A percentile compares a stretch with the other conserved stretches of the same genome.
Evolutionary conservation across 139 green algal genomes (phyloP).

Genomic region (Raphidocelis subcapitata): DNA sequence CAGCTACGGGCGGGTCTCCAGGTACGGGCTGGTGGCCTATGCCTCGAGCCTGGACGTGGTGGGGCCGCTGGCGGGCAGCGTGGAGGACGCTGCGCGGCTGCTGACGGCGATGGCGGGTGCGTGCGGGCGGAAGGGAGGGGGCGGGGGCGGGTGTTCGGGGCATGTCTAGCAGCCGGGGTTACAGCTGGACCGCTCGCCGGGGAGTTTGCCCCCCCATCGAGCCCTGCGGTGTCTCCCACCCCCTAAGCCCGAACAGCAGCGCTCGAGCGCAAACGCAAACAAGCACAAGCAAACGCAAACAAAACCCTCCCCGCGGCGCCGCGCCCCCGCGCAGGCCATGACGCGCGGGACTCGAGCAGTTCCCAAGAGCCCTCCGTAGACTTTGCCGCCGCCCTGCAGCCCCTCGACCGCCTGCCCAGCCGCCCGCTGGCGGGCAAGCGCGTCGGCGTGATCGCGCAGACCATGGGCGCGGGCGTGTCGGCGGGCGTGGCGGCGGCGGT

Average conservation of each 20-base stretch:
- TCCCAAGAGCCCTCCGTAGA: conserved; percentile 22
- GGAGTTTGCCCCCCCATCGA: too few relatives aligned
- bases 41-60: conserved; percentile 91
- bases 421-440: conserved; percentile 65
- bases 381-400: conserved; percentile 49
- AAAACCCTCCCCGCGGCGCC: too few relatives aligned
- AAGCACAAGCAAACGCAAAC: too few relatives aligned
- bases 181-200: neutral
- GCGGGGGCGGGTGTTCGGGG: neutral
- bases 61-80: conserved; percentile 74
- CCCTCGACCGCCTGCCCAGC: conserved; percentile 38
- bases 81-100: conserved; percentile 87
- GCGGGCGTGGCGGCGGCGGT: conserved; percentile 44
- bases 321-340: too few relatives aligned
- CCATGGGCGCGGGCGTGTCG: conserved; percentile 77
- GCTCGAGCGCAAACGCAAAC: too few relatives aligned
- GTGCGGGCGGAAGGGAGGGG: neutral
- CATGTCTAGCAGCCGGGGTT: neutral
- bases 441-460: conserved; percentile 82
- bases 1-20: conserved; percentile 91
- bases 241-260: too few relatives aligned
- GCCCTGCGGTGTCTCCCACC: too few relatives aligned
- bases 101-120: conserved; percentile 79
- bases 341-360: too few relatives aligned
- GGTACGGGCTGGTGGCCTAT: conserved; percentile 94